These are phyloP conservation scores for Botrytis porri DNA, from an alignment of 2,329 filamentous ascomycete species.

Conservation along the genomic window DNA sequence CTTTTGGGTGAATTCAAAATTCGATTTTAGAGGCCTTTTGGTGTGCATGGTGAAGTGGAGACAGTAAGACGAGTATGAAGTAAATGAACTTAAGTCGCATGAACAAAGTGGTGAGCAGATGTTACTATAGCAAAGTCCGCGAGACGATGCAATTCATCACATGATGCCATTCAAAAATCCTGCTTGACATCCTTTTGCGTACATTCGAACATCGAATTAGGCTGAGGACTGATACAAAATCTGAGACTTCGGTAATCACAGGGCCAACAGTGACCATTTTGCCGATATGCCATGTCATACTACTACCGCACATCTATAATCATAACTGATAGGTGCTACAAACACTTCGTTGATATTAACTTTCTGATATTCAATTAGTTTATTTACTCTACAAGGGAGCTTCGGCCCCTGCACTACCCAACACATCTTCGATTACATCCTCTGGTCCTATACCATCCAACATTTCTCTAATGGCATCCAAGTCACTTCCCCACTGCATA, in stretches of 20 bases:
- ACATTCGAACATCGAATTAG: background rate
- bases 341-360: background rate
- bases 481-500: constrained; percentile 86
- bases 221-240: background rate
- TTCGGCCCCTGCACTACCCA: constrained; percentile 50
- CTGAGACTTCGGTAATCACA: background rate
- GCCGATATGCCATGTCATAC: background rate
- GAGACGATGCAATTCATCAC: background rate
- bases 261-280: background rate
- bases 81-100: background rate
- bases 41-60: background rate
- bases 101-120: background rate
- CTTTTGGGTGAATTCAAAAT: background rate
- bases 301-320: background rate
- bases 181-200: background rate
- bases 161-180: background rate
- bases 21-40: background rate
- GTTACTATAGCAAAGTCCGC: background rate
- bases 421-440: constrained; percentile 63
- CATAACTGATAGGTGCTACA: background rate
- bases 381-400: constrained; percentile 46
- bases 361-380: background rate
- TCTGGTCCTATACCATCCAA: constrained; percentile 61
- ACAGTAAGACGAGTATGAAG: no score
- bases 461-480: constrained; percentile 63